These are phyloP conservation scores for Septoria petroselini DNA, from an alignment of 2,329 filamentous ascomycete genomes.

Conservation along the genomic window DNA sequence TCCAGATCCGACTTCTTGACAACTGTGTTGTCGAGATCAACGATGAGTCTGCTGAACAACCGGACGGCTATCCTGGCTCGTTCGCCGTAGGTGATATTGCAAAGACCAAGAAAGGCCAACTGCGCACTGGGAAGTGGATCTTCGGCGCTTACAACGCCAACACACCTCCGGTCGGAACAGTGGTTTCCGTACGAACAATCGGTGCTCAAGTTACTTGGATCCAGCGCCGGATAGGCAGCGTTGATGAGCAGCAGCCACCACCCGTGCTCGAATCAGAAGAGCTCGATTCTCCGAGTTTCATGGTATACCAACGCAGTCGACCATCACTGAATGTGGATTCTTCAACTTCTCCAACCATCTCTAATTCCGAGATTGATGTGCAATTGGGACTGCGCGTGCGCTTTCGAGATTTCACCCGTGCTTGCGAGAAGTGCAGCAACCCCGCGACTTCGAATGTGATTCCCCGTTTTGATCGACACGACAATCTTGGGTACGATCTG, in stretches of 20 bases:
- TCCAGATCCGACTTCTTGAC: constrained; percentile 52
- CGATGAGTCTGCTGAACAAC: constrained; percentile 42
- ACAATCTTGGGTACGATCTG: constrained; percentile 56
- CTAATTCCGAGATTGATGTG: constrained; percentile 37
- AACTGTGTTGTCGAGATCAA: constrained; percentile 54
- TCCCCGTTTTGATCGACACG: constrained; percentile 45
- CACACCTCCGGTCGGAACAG: constrained; percentile 49
- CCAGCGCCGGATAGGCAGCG: constrained; percentile 38
- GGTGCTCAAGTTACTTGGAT: constrained; percentile 54
- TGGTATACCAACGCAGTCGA: constrained; percentile 44
- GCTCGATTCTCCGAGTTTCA: constrained; percentile 44
- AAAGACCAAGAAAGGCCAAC: constrained; percentile 51
- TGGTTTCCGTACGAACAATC: constrained; percentile 50
- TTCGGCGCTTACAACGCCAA: constrained; percentile 53
- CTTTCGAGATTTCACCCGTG: constrained; percentile 53
- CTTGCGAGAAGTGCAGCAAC: constrained; percentile 52
- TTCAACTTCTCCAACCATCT: constrained; percentile 24
- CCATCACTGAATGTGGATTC: constrained; percentile 12
- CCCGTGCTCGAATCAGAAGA: constrained; percentile 36
- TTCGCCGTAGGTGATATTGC: constrained; percentile 51
- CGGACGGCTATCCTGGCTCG: constrained; percentile 28
- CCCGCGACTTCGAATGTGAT: constrained; percentile 42
- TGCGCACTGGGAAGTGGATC: constrained; percentile 53
- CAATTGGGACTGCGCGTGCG: constrained; percentile 43
- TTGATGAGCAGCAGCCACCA: constrained; percentile 29